phyloP scores from a whole-genome alignment of 163 green algal species.

The Scenedesmus sp. region DNA sequence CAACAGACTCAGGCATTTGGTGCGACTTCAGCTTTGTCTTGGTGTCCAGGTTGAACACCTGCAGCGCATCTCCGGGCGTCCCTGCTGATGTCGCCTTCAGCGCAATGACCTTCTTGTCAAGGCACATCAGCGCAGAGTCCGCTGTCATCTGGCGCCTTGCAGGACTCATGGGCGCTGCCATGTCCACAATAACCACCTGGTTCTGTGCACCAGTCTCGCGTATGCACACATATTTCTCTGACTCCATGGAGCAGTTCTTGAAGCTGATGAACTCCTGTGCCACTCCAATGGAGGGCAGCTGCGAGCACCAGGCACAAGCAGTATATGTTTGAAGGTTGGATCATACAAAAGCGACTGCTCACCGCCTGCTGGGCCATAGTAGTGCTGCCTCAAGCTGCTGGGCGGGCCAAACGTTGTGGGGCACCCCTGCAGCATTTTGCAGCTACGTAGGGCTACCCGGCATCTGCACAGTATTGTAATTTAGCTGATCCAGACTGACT shows the following conservation, averaged over 20 bases:
- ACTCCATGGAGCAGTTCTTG: constrained; percentile 98
- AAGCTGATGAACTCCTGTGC: constrained; percentile 97
- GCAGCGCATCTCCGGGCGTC: constrained; percentile 86
- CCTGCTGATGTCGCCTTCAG: constrained; percentile 88
- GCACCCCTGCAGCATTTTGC: neutral
- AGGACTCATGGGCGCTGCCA: constrained; percentile 86
- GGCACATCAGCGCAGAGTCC: constrained; percentile 98
- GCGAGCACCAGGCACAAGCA: constrained; percentile 57
- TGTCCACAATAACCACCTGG: constrained; percentile 97
- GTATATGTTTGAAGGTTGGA: neutral
- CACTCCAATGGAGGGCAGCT: constrained; percentile 95
- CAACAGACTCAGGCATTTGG: constrained; percentile 96
- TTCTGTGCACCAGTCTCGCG: constrained; percentile 83
- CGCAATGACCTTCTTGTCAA: constrained; percentile 94
- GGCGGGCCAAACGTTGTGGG: neutral
- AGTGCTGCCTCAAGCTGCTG: neutral
- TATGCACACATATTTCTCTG: constrained; percentile 98
- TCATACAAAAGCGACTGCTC: neutral
- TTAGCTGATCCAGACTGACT: neutral
- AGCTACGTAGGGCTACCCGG: neutral
- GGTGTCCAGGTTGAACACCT: constrained; percentile 97
- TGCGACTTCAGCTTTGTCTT: constrained; percentile 99
- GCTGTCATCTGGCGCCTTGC: constrained; percentile 96
- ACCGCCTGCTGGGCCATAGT: neutral
- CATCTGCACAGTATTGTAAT: neutral